phyloP scores from a whole-genome alignment of 345 rosid species.

The Eucalyptus victrix region DNA sequence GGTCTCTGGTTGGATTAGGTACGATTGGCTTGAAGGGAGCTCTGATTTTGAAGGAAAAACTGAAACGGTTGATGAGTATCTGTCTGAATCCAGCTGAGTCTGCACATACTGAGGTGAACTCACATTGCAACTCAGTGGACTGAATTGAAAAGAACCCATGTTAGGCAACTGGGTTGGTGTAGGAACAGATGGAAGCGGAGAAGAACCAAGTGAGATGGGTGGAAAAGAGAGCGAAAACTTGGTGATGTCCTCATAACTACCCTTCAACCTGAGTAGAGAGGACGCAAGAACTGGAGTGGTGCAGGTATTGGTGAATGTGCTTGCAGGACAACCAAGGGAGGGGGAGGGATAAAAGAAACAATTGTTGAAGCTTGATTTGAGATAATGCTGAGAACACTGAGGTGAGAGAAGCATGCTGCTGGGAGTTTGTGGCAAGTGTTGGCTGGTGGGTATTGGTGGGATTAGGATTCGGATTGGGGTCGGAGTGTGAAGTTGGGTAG shows the following conservation, averaged over 20 bases:
- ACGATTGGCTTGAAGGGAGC: conserved; percentile 71
- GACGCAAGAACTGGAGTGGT: conserved; percentile 1
- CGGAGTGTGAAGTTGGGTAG: background rate
- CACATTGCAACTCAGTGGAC: background rate
- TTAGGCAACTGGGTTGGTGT: background rate
- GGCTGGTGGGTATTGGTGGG: background rate
- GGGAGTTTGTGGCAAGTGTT: background rate
- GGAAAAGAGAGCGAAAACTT: background rate
- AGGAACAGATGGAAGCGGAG: background rate
- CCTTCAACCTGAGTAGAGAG: background rate
- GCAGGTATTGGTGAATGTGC: conserved; percentile 2
- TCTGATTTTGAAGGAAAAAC: conserved; percentile 27
- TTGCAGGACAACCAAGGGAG: background rate
- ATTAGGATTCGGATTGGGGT: background rate
- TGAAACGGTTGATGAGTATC: background rate
- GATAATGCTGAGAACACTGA: background rate
- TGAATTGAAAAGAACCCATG: background rate
- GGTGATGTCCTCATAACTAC: background rate
- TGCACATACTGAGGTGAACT: conserved; percentile 5
- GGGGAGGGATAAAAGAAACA: conserved; percentile 6
- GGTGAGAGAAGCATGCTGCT: conserved; percentile 24
- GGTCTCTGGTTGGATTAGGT: conserved; percentile 2
- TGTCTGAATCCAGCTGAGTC: conserved; percentile 5
- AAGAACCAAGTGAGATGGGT: background rate
- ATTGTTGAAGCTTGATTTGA: conserved; percentile 6